These are phyloP conservation scores for Sophora flavescens DNA, from an alignment of 306 rosid species.

Conservation along the genomic window DNA sequence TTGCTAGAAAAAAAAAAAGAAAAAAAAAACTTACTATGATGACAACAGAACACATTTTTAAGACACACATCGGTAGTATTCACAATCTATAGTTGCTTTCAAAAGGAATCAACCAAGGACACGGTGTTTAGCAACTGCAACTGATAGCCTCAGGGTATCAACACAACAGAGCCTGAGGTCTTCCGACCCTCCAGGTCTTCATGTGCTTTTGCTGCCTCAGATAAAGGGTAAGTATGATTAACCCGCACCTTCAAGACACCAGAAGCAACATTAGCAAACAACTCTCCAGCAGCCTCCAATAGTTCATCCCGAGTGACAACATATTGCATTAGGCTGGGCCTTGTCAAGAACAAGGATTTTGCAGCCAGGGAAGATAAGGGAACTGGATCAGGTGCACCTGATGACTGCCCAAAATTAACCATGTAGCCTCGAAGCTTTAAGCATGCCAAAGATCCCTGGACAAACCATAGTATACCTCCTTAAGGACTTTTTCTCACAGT, in stretches of 20 bases:
- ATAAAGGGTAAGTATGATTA: conserved; percentile 82
- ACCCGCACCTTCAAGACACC: conserved; percentile 76
- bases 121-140: neutral
- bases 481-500: too few species aligned
- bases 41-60: too few species aligned
- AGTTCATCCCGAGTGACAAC: conserved; percentile 79
- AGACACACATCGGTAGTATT: neutral
- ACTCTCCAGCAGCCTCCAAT: conserved; percentile 74
- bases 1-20: too few species aligned
- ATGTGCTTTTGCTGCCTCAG: conserved; percentile 83
- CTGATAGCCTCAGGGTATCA: conserved; percentile 63
- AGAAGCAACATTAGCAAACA: conserved; percentile 66
- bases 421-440: too few species aligned
- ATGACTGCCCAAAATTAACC: too few species aligned
- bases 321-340: too few species aligned
- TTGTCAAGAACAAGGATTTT: too few species aligned
- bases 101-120: conserved; percentile 22
- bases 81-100: neutral
- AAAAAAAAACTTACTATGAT: too few species aligned
- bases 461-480: too few species aligned
- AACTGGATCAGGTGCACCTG: too few species aligned
- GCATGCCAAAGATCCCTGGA: too few species aligned
- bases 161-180: conserved; percentile 85
- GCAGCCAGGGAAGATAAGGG: too few species aligned
- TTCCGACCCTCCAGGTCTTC: conserved; percentile 77